Evolutionary conservation across 306 rosid species (phyloP).

Genomic region (Cicer yamashitae): DNA sequence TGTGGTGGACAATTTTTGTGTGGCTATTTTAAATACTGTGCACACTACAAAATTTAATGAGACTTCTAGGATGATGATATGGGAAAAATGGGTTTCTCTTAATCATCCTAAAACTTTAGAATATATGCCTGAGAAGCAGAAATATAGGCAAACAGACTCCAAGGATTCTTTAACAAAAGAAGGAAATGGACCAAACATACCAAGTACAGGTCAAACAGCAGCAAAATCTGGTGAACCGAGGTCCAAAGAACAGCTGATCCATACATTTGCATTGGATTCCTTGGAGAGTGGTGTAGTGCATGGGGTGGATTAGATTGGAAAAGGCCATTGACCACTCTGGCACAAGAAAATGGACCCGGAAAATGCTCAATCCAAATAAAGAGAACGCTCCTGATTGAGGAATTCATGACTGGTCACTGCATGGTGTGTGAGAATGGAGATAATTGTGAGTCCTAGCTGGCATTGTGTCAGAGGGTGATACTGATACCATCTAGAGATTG

Average conservation of each 20-base stretch:
- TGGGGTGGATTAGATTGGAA: neutral
- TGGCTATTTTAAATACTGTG: conserved; percentile 6
- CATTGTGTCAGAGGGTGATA: neutral
- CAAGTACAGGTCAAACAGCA: neutral
- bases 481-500: neutral
- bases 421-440: neutral
- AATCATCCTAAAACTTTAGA: neutral
- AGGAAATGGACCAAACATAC: neutral
- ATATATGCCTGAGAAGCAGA: neutral
- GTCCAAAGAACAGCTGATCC: neutral
- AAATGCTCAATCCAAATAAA: neutral
- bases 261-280: neutral
- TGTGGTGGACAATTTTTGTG: neutral
- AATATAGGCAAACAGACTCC: conserved; percentile 6
- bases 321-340: neutral
- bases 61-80: conserved; percentile 27
- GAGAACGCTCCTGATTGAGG: neutral
- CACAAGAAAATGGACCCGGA: neutral
- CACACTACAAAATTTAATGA: conserved; percentile 22
- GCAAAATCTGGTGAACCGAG: neutral
- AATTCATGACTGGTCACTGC: neutral
- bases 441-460: neutral
- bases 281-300: neutral
- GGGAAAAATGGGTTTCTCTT: conserved; percentile 10
- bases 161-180: neutral